A percentile compares a stretch with the other conserved stretches of the same genome.
These are phyloP conservation scores for Trypanosoma vivax DNA, from an alignment of 208 protist genomes.

Conservation along the genomic window DNA sequence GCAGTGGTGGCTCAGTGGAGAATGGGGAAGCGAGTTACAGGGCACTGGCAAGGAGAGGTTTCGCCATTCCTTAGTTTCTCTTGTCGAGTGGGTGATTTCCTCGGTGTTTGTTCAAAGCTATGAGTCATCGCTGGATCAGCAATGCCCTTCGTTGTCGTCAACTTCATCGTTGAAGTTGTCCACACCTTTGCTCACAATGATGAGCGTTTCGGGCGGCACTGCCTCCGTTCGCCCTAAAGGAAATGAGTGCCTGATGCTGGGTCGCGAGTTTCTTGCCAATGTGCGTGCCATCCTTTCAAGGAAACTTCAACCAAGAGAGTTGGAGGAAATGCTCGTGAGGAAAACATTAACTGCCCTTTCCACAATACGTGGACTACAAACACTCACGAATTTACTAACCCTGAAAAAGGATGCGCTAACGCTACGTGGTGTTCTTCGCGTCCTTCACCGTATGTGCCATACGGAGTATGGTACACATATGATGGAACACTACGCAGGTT, in stretches of 20 bases:
- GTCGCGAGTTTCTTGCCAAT: slow-evolving; percentile 67
- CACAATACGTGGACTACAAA: slow-evolving; percentile 42
- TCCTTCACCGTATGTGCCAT: slow-evolving; percentile 43
- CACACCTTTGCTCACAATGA: too few species aligned
- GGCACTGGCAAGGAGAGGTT: slow-evolving; percentile 47
- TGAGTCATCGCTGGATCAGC: slow-evolving; percentile 11
- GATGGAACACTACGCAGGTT: slow-evolving; percentile 51
- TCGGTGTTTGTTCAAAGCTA: slow-evolving; percentile 37
- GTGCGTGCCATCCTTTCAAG: slow-evolving; percentile 57
- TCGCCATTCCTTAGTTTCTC: slow-evolving; percentile 40
- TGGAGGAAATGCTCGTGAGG: slow-evolving; percentile 59
- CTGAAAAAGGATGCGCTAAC: slow-evolving; percentile 6
- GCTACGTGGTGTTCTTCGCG: slow-evolving; percentile 28
- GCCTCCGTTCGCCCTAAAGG: too few species aligned
- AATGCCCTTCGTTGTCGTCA: slow-evolving; percentile 14
- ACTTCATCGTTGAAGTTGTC: too few species aligned
- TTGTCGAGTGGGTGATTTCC: slow-evolving; percentile 66
- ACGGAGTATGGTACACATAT: slow-evolving; percentile 51
- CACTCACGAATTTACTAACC: too few species aligned
- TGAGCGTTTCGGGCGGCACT: too few species aligned
- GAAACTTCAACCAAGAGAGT: slow-evolving; percentile 30
- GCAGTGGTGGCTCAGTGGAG: slow-evolving; percentile 80
- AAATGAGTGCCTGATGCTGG: slow-evolving; percentile 33
- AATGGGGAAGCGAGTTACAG: slow-evolving; percentile 81
- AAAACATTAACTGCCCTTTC: slow-evolving; percentile 51